Percentiles rank a stretch among this genome's conserved stretches.
Evolutionary conservation across 2,329 filamentous ascomycete genomes (phyloP).

Genomic region (Penicillium sp.): DNA sequence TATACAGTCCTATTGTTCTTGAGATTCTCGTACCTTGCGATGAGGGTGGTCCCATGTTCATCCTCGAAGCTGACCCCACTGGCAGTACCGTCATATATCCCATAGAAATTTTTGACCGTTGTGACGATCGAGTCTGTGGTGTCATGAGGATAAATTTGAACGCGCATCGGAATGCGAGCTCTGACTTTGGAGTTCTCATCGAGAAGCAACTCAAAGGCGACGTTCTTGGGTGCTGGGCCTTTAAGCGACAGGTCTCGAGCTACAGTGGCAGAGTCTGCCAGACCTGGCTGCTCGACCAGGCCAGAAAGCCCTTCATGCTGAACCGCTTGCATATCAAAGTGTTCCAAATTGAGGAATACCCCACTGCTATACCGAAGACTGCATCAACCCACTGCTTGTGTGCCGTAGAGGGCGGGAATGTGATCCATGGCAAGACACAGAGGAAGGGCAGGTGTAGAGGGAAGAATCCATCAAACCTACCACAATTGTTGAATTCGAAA

Average conservation of each 20-base stretch:
- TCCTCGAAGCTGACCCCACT: conserved; percentile 95
- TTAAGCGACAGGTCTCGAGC: conserved; percentile 38
- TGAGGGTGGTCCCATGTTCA: conserved; percentile 80
- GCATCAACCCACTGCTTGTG: conserved; percentile 35
- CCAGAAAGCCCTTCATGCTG: conserved; percentile 35
- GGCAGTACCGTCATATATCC: conserved; percentile 77
- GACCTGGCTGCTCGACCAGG: conserved; percentile 32
- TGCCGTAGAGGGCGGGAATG: conserved; percentile 22
- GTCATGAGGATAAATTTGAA: conserved; percentile 91
- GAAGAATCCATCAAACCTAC: conserved; percentile 39
- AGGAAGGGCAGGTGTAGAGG: conserved; percentile 23
- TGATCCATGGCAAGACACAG: conserved; percentile 27
- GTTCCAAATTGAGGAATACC: conserved; percentile 28
- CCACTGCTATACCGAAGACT: conserved; percentile 32
- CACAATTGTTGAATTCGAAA: conserved; percentile 31
- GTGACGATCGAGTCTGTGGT: conserved; percentile 96
- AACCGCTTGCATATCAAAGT: conserved; percentile 35
- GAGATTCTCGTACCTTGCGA: conserved; percentile 95
- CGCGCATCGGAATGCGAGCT: conserved; percentile 63
- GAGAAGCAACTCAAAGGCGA: conserved; percentile 62
- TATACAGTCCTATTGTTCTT: conserved; percentile 88
- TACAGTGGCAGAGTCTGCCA: conserved; percentile 22
- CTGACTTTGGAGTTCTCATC: conserved; percentile 56
- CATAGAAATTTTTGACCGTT: conserved; percentile 98
- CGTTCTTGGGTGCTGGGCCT: conserved; percentile 53